phyloP scores from a whole-genome alignment of 495 filamentous ascomycete genomes.

The Tuber brumale region DNA sequence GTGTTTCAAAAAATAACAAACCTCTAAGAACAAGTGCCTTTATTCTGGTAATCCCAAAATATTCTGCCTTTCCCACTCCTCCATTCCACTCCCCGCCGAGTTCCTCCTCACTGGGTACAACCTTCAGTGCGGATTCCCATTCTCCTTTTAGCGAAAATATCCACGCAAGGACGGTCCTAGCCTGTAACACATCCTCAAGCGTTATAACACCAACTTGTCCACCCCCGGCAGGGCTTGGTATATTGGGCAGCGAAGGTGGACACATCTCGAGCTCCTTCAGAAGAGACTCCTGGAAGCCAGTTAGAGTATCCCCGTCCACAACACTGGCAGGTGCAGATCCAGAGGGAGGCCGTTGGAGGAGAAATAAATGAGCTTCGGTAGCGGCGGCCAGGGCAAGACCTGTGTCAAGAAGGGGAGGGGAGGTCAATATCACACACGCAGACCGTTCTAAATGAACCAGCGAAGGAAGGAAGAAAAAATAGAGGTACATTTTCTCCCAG shows the following conservation, averaged over 20 bases:
- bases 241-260: conserved; percentile 16
- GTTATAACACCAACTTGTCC: conserved; percentile 31
- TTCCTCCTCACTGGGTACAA: conserved; percentile 38
- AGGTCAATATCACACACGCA: conserved; percentile 18
- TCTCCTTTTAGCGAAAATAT: conserved; percentile 33
- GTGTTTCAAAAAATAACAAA: conserved; percentile 18
- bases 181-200: conserved; percentile 38
- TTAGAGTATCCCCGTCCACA: conserved; percentile 20
- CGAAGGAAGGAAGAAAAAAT: conserved; percentile 9
- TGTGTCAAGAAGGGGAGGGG: conserved; percentile 4
- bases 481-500: conserved; percentile 70
- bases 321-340: conserved; percentile 7
- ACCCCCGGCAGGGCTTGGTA: conserved; percentile 37
- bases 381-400: conserved; percentile 35
- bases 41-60: conserved; percentile 40
- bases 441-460: neutral
- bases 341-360: conserved; percentile 21
- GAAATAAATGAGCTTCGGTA: conserved; percentile 35
- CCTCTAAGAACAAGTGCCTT: conserved; percentile 41
- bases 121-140: conserved; percentile 30
- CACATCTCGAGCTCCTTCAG: conserved; percentile 24
- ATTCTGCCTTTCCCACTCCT: conserved; percentile 37
- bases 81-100: conserved; percentile 31
- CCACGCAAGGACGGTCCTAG: conserved; percentile 38
- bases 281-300: conserved; percentile 22